phyloP scores from a whole-genome alignment of 768 basidiomycete genomes.

The Albatrellus ellisii region DNA sequence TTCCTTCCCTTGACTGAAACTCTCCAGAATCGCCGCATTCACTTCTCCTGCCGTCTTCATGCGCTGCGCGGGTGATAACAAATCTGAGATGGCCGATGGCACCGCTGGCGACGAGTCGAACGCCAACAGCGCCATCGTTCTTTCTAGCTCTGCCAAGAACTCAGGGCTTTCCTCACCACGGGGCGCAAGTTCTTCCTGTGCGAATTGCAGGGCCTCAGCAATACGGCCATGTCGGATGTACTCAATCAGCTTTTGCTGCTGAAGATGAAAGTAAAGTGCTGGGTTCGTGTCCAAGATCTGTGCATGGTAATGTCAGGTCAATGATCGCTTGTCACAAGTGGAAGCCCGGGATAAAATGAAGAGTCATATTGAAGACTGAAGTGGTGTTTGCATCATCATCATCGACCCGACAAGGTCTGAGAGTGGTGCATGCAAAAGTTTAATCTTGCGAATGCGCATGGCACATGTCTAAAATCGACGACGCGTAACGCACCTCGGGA shows the following conservation, averaged over 20 bases:
- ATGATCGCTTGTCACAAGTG: slow-evolving; percentile 3
- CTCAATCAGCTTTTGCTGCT: slow-evolving; percentile 94
- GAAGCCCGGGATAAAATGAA: slow-evolving; percentile 16
- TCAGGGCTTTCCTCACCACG: slow-evolving; percentile 92
- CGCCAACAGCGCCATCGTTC: slow-evolving; percentile 87
- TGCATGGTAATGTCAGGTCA: slow-evolving; percentile 13
- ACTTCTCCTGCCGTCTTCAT: slow-evolving; percentile 93
- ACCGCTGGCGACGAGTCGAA: slow-evolving; percentile 53
- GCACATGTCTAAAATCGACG: neutral
- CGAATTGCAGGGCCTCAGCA: slow-evolving; percentile 75
- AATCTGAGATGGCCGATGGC: slow-evolving; percentile 58
- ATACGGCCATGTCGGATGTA: slow-evolving; percentile 76
- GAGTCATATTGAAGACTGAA: slow-evolving; percentile 96
- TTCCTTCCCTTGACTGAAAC: slow-evolving; percentile 83
- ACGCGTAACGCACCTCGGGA: slow-evolving; percentile 67
- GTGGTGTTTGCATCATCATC: slow-evolving; percentile 77
- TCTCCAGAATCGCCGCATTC: slow-evolving; percentile 90
- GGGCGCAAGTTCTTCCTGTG: slow-evolving; percentile 87
- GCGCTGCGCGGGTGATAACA: slow-evolving; percentile 78
- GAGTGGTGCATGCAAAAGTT: slow-evolving; percentile 98
- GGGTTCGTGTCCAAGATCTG: slow-evolving; percentile 97
- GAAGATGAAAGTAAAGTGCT: slow-evolving; percentile 85
- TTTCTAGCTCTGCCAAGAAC: slow-evolving; percentile 83
- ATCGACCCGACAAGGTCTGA: slow-evolving; percentile 64
- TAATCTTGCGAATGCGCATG: slow-evolving; percentile 47